These are phyloP conservation scores for Moricandia arvensis DNA, from an alignment of 345 rosid genomes.

Conservation along the genomic window DNA sequence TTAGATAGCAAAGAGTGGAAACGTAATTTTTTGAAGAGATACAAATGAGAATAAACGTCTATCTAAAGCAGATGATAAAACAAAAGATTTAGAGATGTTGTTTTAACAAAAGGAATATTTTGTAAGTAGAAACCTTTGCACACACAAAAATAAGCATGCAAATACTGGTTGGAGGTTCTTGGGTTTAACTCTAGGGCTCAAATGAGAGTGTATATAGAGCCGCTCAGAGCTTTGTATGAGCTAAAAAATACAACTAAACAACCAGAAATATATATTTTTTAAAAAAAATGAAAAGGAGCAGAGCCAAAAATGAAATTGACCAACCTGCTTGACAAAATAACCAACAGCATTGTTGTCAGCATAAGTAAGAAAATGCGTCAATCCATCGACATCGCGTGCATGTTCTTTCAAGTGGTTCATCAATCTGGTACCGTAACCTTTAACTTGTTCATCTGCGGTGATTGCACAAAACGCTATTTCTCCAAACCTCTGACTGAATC, in stretches of 20 bases:
- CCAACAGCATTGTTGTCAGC: slow-evolving; percentile 99
- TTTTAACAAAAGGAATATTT: background rate
- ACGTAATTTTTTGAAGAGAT: background rate
- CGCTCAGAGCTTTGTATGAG: background rate
- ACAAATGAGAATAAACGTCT: background rate
- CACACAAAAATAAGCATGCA: background rate
- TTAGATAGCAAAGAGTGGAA: background rate
- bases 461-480: slow-evolving; percentile 99
- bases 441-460: slow-evolving; percentile 99
- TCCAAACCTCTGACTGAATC: slow-evolving; percentile 87
- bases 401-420: slow-evolving; percentile 99
- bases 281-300: background rate
- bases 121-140: background rate
- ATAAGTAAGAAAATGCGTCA: slow-evolving; percentile 93
- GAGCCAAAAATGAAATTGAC: slow-evolving; percentile 9
- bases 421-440: slow-evolving; percentile 98
- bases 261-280: background rate
- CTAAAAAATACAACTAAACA: slow-evolving; percentile 1
- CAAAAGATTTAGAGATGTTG: background rate
- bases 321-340: slow-evolving; percentile 93
- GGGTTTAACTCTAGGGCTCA: background rate
- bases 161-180: background rate
- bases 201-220: background rate
- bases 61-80: background rate
- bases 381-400: slow-evolving; percentile 95